phyloP scores from a whole-genome alignment of 306 rosid species.

The Quillaja saponaria region DNA sequence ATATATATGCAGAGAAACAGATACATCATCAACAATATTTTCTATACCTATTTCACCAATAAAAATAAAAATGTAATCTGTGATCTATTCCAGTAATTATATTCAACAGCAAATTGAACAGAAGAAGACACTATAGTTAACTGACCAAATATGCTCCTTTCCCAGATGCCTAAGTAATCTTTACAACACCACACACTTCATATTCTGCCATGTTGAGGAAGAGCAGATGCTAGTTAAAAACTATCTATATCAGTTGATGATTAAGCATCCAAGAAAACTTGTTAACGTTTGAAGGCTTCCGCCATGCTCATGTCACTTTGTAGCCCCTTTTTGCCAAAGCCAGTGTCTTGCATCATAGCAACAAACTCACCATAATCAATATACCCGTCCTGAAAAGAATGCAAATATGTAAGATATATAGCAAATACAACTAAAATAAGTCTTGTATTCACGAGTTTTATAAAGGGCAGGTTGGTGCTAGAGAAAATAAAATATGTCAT shows the following conservation, averaged over 20 bases:
- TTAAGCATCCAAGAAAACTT: slow-evolving; percentile 28
- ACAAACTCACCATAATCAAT: slow-evolving; percentile 92
- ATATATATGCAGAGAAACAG: slow-evolving; percentile 17
- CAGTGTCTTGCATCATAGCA: slow-evolving; percentile 95
- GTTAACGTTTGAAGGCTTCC: slow-evolving; percentile 39
- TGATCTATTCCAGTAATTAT: slow-evolving; percentile 34
- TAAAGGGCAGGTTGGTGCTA: background rate
- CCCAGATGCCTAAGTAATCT: slow-evolving; percentile 39
- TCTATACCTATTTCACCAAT: slow-evolving; percentile 22
- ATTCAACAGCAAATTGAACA: slow-evolving; percentile 35
- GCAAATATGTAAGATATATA: slow-evolving; percentile 25
- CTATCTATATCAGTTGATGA: slow-evolving; percentile 34
- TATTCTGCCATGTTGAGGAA: slow-evolving; percentile 34
- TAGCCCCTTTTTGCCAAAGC: slow-evolving; percentile 49
- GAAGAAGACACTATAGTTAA: slow-evolving; percentile 34
- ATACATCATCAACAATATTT: slow-evolving; percentile 13
- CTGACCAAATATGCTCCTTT: slow-evolving; percentile 37
- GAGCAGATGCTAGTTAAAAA: slow-evolving; percentile 39
- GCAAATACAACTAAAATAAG: background rate
- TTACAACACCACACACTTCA: slow-evolving; percentile 42
- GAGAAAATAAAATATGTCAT: slow-evolving; percentile 10
- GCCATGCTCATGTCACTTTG: slow-evolving; percentile 37
- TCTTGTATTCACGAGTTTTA: background rate
- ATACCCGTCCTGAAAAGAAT: slow-evolving; percentile 83
- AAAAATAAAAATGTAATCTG: slow-evolving; percentile 9